phyloP scores from a whole-genome alignment of 306 rosid species.

The Crotalaria pallida region DNA sequence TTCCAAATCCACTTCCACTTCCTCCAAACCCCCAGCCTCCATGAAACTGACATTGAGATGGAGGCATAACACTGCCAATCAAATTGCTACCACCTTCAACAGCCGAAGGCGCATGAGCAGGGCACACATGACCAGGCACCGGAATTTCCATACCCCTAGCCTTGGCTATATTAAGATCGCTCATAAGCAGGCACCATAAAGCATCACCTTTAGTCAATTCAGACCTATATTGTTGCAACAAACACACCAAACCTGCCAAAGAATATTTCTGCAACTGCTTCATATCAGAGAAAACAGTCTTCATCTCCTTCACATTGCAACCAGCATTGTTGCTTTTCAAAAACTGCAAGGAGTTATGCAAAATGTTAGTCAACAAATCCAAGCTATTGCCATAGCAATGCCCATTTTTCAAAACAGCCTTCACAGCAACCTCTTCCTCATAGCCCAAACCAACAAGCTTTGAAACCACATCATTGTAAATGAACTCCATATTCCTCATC shows the following conservation, averaged over 20 bases:
- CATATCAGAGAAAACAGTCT: conserved; percentile 62
- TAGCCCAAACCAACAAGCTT: conserved; percentile 81
- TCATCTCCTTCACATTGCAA: conserved; percentile 46
- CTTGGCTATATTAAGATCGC: conserved; percentile 87
- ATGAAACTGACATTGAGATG: conserved; percentile 72
- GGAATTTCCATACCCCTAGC: conserved; percentile 83
- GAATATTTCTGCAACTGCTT: conserved; percentile 84
- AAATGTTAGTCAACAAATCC: conserved; percentile 71
- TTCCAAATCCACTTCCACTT: conserved; percentile 56
- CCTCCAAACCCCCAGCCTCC: conserved; percentile 97
- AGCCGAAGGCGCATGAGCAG: background rate
- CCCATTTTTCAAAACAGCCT: conserved; percentile 70
- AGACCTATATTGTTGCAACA: conserved; percentile 80
- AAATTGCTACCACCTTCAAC: conserved; percentile 43
- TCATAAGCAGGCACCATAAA: conserved; percentile 95
- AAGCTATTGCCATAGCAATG: conserved; percentile 82
- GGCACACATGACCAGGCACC: conserved; percentile 26
- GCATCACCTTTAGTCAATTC: conserved; percentile 89
- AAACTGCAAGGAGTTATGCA: conserved; percentile 68
- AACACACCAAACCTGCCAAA: conserved; percentile 76
- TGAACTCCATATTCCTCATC: conserved; percentile 57
- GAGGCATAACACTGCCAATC: conserved; percentile 54
- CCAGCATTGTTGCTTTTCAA: conserved; percentile 40
- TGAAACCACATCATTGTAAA: conserved; percentile 67
- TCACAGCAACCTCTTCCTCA: conserved; percentile 60